Evolutionary conservation across 495 filamentous ascomycete genomes (phyloP), one percentile per base, ranked within the genome.

Genomic region (Trichocladium antarcticum): DNA sequence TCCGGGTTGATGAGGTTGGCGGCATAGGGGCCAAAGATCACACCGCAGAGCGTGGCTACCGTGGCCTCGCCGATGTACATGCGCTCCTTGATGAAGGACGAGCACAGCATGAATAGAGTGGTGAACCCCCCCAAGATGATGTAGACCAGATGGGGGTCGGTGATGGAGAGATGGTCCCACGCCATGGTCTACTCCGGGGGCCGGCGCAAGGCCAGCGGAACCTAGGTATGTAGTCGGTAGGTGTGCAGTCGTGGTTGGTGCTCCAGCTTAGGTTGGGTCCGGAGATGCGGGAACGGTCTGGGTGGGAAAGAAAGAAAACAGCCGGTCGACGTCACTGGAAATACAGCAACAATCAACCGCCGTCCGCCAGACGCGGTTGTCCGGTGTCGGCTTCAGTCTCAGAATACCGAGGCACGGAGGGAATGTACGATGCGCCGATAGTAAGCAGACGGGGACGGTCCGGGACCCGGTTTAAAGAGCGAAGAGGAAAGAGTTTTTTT

Each of bases 1-100:
- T 65, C 50, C 5, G 93, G 93, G 57, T 92, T 75, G 66, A 99
- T 93, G 32, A 95, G 75, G 58, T 90, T 84, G 45, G 89, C 90
- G 12, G 84, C 92, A 74, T 95, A 84, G 7, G 93, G 93, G 0
- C 93, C 93, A 62, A 99, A 97, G 57, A 99, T 95, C 66, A 97
- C 83, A 42, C 93, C 93, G 64, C 89, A 95, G 39, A 99, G 65
- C 3, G 93, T 97, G 32, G 93, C 93, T 9, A 99, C 85, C 9
- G 93, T 95, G 21, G 93, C 93, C 77, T 99, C 93, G 57, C 93
- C 93, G 49, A 99, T 97, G 70, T 99, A 99, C 47, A 99, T 77
- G 58, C 85, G 82, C 71, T 99, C 93, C 74, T 99, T 99, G 66
- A 99, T 90, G 65, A 97, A 81, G 39, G 92, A 83, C 35, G 92